Conservation (phyloP, 1,284 basidiomycete genomes). For the Ganoderma lingzhi region DNA sequence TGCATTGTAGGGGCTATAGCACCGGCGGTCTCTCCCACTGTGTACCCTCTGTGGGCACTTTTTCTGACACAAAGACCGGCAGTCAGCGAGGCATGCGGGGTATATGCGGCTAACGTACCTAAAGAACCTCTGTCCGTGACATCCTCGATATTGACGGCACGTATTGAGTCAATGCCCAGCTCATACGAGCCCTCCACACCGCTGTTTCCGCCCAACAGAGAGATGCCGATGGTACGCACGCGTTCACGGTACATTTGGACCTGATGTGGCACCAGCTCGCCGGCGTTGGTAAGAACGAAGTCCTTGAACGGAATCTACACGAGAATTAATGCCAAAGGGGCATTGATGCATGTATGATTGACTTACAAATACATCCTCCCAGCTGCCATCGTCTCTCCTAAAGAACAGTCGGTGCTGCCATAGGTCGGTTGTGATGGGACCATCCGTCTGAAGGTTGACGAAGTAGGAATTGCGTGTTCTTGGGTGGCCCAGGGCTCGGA, state of each 20-base stretch:
- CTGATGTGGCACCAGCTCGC: slow-evolving; percentile 74
- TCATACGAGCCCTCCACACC: slow-evolving; percentile 77
- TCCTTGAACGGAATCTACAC: slow-evolving; percentile 79
- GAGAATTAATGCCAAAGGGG: background rate
- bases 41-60: slow-evolving; percentile 40
- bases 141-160: slow-evolving; percentile 65
- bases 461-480: slow-evolving; percentile 82
- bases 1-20: slow-evolving; percentile 12
- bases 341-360: too few relatives aligned
- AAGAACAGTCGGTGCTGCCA: slow-evolving; percentile 93
- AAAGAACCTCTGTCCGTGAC: slow-evolving; percentile 45
- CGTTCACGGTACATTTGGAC: slow-evolving; percentile 80
- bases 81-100: background rate
- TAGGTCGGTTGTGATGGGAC: slow-evolving; percentile 79
- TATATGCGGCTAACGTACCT: slow-evolving; percentile 41
- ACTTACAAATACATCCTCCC: slow-evolving; percentile 85
- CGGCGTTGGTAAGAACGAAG: slow-evolving; percentile 87
- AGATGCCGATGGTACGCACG: slow-evolving; percentile 85
- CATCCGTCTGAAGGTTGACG: slow-evolving; percentile 89
- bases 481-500: slow-evolving; percentile 76
- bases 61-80: slow-evolving; percentile 34
- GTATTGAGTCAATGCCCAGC: slow-evolving; percentile 77
- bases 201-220: slow-evolving; percentile 82
- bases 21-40: slow-evolving; percentile 39
- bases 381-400: slow-evolving; percentile 70